phyloP scores from a whole-genome alignment of 164 flowering plant genomes.

The Umbilicus rupestris region DNA sequence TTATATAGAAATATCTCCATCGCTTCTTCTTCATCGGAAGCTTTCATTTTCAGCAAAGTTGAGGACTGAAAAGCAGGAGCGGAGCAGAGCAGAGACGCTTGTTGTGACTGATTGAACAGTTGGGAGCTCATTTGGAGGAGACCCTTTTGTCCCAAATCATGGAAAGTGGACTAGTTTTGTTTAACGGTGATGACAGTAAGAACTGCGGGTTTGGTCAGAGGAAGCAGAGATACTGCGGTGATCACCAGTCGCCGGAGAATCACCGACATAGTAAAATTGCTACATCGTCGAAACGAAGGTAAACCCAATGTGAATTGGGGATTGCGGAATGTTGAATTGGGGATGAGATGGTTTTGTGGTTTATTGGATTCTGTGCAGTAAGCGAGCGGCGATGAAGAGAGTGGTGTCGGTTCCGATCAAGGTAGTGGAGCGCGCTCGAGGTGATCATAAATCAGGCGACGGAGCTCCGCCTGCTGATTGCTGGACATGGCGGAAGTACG shows the following conservation, averaged over 20 bases:
- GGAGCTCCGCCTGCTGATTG: conserved; percentile 71
- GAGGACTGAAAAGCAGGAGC: background rate
- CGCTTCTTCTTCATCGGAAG: background rate
- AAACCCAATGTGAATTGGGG: background rate
- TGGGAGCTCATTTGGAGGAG: background rate
- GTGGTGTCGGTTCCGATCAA: conserved; percentile 70
- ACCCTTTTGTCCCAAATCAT: background rate
- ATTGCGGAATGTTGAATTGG: no score
- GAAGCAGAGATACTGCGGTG: background rate
- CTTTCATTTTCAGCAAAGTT: conserved; percentile 4
- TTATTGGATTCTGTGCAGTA: conserved; percentile 24
- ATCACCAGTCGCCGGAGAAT: background rate
- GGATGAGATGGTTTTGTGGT: no score
- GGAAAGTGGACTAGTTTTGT: conserved; percentile 1
- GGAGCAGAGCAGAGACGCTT: background rate
- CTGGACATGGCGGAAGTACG: conserved; percentile 92
- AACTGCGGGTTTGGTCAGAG: no score
- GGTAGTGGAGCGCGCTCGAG: conserved; percentile 46
- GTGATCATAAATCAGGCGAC: conserved; percentile 33
- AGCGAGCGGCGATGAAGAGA: conserved; percentile 47
- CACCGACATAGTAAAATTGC: background rate
- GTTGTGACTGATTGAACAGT: background rate
- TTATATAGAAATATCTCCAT: background rate
- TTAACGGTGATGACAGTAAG: background rate
- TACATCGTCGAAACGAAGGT: background rate